Evolutionary conservation across 2,329 filamentous ascomycete species (phyloP), one percentile per base, ranked within the genome.

Genomic region (Fusarium hostae): DNA sequence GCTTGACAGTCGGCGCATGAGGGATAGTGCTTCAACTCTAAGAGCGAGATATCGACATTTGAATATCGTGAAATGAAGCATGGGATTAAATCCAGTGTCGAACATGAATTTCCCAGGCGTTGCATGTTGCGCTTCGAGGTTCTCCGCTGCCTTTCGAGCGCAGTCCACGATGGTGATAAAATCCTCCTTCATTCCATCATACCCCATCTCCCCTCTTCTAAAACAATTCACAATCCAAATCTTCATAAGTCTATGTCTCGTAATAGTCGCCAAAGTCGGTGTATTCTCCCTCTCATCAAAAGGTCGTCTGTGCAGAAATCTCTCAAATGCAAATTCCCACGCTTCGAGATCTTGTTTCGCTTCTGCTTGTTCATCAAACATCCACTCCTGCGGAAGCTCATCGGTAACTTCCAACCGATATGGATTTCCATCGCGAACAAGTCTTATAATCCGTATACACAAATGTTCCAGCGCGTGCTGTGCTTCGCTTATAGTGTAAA

Each of bases 21-120:
- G 64, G 0, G 70, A 66, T 1, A 84, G 67, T 0, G 81, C 83
- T 4, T 73, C 71, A 0, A 83, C 39, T 1, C 83, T 77, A 1
- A 81, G 78, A 2, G 59, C 50, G 9, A 84, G 72, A n/a, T 77
- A 76, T 0, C 83, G 81, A 43, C 83, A 85, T 61, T 82, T 84
- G 34, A 80, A 71, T 4, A 79, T 71, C 10, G 82, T 71, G 41
- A 81, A 83, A 52, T 79, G 81, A 13, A 85, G 76, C 13, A 81
- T 67, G 0, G 83, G 81, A 6, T 78, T 71, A 34, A 81, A 83
- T 0, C 82, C 83, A 72, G 81, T 80, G 61, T 83, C 81, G n/a
- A 84, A 84, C 28, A 76, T 80, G 68, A 84, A 85, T 39, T 76
- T 80, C 15, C 76, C 40, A 3, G 58, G 55, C 4, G 13, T 37